A percentile compares a stretch with the other conserved stretches of the same genome.
Evolutionary conservation across 441 rosid genomes (phyloP).

Genomic region (Geranium incanum): DNA sequence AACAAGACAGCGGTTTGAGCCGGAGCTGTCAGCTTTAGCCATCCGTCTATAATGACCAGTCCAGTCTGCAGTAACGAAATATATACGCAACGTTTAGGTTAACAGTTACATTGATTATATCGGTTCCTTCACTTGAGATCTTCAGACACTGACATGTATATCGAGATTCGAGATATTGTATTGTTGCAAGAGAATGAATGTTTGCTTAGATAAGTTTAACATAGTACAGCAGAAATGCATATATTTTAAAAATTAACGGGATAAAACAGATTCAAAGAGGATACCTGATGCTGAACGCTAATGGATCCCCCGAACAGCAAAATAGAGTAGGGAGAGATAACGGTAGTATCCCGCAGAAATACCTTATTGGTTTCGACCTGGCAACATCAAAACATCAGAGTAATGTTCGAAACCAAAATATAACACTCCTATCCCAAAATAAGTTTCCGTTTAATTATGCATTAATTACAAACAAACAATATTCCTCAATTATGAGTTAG

Average conservation of each 20-base stretch:
- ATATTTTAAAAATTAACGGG: not conserved
- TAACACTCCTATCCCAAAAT: not conserved
- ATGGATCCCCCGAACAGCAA: slow-evolving; percentile 84
- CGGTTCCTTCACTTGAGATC: not conserved
- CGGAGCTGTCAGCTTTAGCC: slow-evolving; percentile 78
- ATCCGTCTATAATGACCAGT: slow-evolving; percentile 65
- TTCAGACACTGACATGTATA: not conserved
- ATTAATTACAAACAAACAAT: not conserved
- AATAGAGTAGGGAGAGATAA: slow-evolving; percentile 76
- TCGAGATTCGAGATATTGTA: not conserved
- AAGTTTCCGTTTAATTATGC: not conserved
- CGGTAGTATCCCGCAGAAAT: slow-evolving; percentile 73
- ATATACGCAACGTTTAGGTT: not conserved
- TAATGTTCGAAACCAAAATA: not conserved
- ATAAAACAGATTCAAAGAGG: slow-evolving; percentile 9
- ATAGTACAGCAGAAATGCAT: not conserved
- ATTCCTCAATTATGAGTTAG: not conserved
- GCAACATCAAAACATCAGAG: slow-evolving; percentile 17
- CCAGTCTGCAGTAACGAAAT: slow-evolving; percentile 43
- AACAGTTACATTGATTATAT: not conserved
- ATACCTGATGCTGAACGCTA: slow-evolving; percentile 85
- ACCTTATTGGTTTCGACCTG: slow-evolving; percentile 86
- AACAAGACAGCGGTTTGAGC: slow-evolving; percentile 89
- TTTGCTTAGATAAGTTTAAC: not conserved
- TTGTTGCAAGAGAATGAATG: not conserved